Conservation (phyloP, 2,329 filamentous ascomycete species). For the Fusarium sp. region DNA sequence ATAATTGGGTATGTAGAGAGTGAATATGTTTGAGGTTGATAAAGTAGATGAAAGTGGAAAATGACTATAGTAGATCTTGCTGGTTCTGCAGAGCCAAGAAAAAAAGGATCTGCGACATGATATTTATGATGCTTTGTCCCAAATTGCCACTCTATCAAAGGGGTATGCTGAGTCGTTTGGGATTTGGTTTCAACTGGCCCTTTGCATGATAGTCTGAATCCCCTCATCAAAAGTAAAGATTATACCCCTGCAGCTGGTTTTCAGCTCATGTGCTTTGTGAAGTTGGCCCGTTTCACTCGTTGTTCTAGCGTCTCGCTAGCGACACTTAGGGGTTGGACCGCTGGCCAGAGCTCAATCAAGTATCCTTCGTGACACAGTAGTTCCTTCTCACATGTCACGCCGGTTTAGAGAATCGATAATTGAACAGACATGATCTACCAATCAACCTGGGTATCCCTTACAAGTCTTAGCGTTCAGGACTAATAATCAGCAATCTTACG, state of each 20-base stretch:
- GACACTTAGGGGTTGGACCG: background rate
- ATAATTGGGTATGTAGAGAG: background rate
- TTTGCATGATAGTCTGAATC: background rate
- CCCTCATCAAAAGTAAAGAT: no score
- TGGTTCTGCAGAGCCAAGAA: background rate
- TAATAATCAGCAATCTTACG: no score
- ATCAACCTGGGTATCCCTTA: no score
- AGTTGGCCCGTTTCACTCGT: background rate
- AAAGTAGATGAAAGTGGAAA: background rate
- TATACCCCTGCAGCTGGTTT: background rate
- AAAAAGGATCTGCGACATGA: background rate
- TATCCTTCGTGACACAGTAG: background rate
- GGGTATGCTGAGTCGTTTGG: background rate
- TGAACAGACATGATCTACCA: no score
- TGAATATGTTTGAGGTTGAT: background rate
- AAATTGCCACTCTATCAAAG: background rate
- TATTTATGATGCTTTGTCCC: background rate
- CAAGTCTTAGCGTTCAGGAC: no score
- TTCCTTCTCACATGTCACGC: background rate
- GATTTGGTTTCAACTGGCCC: background rate
- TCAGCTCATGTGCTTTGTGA: background rate
- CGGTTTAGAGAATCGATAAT: background rate
- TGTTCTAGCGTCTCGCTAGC: background rate
- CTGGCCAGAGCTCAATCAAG: background rate
- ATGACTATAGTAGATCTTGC: no score